Base-by-base conservation (phyloP, 2,329 filamentous ascomycete species). In the Pestalotiopsis sp. region DNA sequence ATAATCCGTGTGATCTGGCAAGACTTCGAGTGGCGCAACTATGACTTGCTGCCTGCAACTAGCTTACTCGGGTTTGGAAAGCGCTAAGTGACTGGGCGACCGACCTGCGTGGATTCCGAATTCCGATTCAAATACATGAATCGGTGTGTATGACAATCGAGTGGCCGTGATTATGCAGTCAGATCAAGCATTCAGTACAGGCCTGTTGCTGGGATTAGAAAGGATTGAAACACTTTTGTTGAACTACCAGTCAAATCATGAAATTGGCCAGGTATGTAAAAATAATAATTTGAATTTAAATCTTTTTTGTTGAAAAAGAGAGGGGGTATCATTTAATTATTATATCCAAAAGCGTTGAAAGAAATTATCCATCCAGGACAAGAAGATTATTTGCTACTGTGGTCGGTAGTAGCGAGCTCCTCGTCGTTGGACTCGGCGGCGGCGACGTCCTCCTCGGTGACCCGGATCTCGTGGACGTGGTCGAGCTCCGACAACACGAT, bases 401-500 rank as follows among this genome's bases (percentile, higher is more conserved):
- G 31, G 11, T 66, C 20, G n/a, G 58, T 56, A 38, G 56, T 66
- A n/a, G 36, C 56, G 23, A 23, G 20, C 23, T 66, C 65, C 36
- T 66, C 52, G n/a, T 66, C 65, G 17, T 65, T 52, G 17, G 45
- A 52, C 17, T 52, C 45, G 45, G 25, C 27, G 7, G 25, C 17
- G 56, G 40, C 31, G 5, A 61, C 56, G 45, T 52, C 60, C 17
- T 69, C 65, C 27, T 64, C 68, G 12, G 65, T 69, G 38, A 66
- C 64, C 69, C 73, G 45, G 13, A 75, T 66, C 63, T 78, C 76
- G 52, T 77, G 75, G 68, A 68, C 75, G 41, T 73, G 75, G 58
- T 78, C 75, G 40, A 78, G 70, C 64, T 75, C 73, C 11, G 76
- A 77, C 17, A 78, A 73, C 36, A 77, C 75, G 11, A 77, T 72